Base-by-base conservation (phyloP, 2,329 filamentous ascomycete genomes). In the Epichloe typhina region DNA sequence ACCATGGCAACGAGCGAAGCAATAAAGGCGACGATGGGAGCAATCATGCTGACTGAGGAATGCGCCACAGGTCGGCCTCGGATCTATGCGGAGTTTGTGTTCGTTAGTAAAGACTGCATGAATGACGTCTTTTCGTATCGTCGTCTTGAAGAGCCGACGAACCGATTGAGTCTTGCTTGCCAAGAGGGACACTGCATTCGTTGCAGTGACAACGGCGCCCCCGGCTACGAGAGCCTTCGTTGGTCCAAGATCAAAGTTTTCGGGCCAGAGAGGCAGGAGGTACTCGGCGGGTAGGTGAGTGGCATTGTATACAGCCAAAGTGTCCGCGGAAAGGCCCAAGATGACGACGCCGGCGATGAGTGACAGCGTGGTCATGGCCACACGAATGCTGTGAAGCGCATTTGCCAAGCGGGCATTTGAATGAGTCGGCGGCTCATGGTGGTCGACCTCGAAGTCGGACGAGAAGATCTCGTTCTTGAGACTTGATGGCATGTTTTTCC, bases 241-340 rank as follows among this genome's bases (percentile, higher is more conserved):
- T 2, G 79, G 79, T 46, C 75, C 69, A 36, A 79, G 60, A 59
- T 82, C 73, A 58, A 83, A 77, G 33, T 73, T 64, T 13, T 68
- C 63, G 0, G 80, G 80, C 80, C 80, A 83, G 46, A 83, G 59
- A 1, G 77, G 69, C 17, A 82, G 69, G 21, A 74, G 58, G 57
- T 69, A 76, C 44, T 72, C 69, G 17, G 61, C 60, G 1, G 73
- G 58, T 15, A 77, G 61, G 51, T 74, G 69, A 2, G 80, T 83
- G 31, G 65, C 64, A 56, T 78, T 69, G 65, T 80, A 83, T 38
- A 77, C 73, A 33, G 69, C 62, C 41, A 82, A 64, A 5, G 75
- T 69, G 59, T 82, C 70, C 56, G 69, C 75, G 3, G 77, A 71
- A 11, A 79, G 69, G 26, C 73, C 78, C 7, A 83, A 64, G 48